A percentile compares a stretch with the other conserved stretches of the same genome.
Conservation (phyloP, 23 red algal species). For the Porphyridium purpureum region DNA sequence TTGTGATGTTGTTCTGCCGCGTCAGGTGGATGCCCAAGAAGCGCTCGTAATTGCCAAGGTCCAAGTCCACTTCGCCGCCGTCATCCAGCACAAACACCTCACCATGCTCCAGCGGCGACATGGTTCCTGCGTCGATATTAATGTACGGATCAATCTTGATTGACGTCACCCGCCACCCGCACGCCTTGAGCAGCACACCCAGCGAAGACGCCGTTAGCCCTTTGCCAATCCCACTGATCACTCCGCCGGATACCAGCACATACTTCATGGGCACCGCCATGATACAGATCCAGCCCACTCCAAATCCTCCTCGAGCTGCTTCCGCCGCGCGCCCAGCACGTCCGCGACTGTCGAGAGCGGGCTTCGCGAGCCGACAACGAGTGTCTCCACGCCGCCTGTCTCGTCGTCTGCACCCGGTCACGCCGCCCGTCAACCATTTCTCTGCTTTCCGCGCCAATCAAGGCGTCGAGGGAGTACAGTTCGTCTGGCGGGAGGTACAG, state of each 20-base stretch:
- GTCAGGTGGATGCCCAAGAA: slow-evolving; percentile 72
- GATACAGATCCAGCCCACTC: no score
- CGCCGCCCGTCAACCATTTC: no score
- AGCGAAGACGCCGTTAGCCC: slow-evolving; percentile 91
- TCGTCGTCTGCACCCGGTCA: no score
- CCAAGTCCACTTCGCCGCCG: slow-evolving; percentile 88
- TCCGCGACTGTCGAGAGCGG: no score
- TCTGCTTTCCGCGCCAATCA: no score
- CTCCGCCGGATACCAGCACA: slow-evolving; percentile 67
- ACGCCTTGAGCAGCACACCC: slow-evolving; percentile 88
- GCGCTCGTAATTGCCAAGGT: slow-evolving; percentile 96
- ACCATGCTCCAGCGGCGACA: slow-evolving; percentile 98
- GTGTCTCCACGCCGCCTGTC: no score
- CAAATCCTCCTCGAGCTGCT: no score
- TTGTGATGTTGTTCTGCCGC: slow-evolving; percentile 89
- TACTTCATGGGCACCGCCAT: slow-evolving; percentile 33
- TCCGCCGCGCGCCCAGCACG: no score
- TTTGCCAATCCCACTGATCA: slow-evolving; percentile 97
- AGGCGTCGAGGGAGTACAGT: no score
- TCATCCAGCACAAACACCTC: slow-evolving; percentile 96
- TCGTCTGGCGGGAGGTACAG: no score
- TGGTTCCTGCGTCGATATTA: slow-evolving; percentile 93
- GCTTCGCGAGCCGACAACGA: no score
- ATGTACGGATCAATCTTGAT: slow-evolving; percentile 99
- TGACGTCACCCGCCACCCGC: slow-evolving; percentile 85